These are phyloP conservation scores for Hyparrhenia diplandra DNA, from an alignment of 176 grass and related monocot species.

Conservation along the genomic window DNA sequence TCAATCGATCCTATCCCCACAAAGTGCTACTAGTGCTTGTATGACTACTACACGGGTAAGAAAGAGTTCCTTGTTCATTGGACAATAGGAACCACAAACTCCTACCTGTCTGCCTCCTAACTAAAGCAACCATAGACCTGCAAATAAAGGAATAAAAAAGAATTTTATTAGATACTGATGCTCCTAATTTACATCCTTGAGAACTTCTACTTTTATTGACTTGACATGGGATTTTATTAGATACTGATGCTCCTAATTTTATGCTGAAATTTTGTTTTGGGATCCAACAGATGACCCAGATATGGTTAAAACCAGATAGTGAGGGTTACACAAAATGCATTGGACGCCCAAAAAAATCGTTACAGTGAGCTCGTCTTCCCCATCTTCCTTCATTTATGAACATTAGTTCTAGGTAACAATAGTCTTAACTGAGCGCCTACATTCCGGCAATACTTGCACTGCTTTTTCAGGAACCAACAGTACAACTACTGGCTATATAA, in stretches of 20 bases:
- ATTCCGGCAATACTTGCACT: neutral
- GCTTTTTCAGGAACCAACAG: conserved; percentile 34
- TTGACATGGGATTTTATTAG: neutral
- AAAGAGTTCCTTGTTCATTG: conserved; percentile 7
- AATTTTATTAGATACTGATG: conserved; percentile 13
- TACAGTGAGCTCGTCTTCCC: conserved; percentile 28
- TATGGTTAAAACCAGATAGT: conserved; percentile 49
- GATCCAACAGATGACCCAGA: conserved; percentile 38
- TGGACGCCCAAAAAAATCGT: conserved; percentile 35
- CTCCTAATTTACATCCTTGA: neutral
- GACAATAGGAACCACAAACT: neutral
- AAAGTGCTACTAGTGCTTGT: conserved; percentile 24
- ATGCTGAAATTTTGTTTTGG: conserved; percentile 17
- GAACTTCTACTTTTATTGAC: neutral
- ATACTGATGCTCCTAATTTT: neutral
- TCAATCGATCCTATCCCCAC: conserved; percentile 31
- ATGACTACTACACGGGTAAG: conserved; percentile 21
- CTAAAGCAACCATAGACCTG: conserved; percentile 25
- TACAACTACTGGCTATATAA: conserved; percentile 53
- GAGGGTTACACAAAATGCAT: conserved; percentile 55
- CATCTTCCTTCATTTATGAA: conserved; percentile 5
- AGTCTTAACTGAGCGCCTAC: neutral
- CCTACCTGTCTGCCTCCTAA: neutral
- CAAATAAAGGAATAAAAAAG: neutral
- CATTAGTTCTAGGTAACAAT: neutral